Base-by-base conservation (phyloP, 208 protist genomes). In the Trypanosoma avium region DNA sequence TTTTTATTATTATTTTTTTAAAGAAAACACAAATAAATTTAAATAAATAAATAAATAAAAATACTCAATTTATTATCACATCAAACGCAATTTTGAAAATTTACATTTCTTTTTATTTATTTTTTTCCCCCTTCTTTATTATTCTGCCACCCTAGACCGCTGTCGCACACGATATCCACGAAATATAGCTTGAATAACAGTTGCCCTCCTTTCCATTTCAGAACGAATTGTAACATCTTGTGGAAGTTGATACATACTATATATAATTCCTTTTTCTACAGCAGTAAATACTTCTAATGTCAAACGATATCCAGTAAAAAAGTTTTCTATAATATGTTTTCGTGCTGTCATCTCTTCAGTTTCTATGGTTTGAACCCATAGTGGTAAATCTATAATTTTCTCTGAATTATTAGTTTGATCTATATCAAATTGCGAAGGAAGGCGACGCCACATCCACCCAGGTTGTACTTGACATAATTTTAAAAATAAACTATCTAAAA, bases 401-500 rank as follows among this genome's bases (percentile, higher is more conserved):
- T 67, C 8, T 21, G 47, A 4, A 5, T 10, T 27, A 8, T 19
- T 12, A 17, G 26, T 43, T 13, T 30, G 1, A 2, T 48, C 35
- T 0, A 67, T 61, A 15, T 74, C 54, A n/a, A 56, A 21, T 12
- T 60, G 0, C 21, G 21, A n/a, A 7, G 58, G 35, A n/a, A 70
- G 42, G 4, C 43, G 57, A 15, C 62, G 70, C 76, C 76, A 78
- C 49, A 72, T 77, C 65, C 76, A 75, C 21, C 67, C 56, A 9
- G 76, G 71, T 21, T 63, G 43, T 10, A 57, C 19, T 46, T 78
- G 70, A 54, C 77, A 83, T 15, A 73, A 50, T 35, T 84, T 84
- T 24, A 84, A 47, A 32, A 84, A 84, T 2, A 73, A 24, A 61
- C 77, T 84, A 22, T 84, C 77, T 15, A 80, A 45, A 54, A 72